Conservation (phyloP, 495 filamentous ascomycete species). For the Lindgomyces ingoldianus region DNA sequence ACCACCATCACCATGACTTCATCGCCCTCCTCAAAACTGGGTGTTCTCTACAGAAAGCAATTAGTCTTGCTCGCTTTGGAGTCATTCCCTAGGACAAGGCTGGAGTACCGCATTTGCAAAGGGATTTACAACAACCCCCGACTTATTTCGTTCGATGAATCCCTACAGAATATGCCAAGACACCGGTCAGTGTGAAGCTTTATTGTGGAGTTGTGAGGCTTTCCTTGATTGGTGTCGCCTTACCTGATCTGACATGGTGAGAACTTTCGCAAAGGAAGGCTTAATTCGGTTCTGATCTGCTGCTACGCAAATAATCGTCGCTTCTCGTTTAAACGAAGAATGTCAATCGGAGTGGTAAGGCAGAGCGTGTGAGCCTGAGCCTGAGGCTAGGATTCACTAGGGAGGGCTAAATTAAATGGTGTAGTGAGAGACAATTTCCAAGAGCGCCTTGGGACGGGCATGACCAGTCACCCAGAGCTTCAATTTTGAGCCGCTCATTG, state of each 20-base stretch:
- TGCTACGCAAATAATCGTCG: neutral
- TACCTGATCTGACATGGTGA: slow-evolving; percentile 8
- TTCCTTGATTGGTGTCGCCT: neutral
- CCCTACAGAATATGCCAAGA: neutral
- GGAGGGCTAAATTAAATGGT: slow-evolving; percentile 1
- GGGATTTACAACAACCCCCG: neutral
- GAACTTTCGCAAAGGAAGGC: neutral
- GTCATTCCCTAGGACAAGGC: neutral
- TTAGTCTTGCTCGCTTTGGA: neutral
- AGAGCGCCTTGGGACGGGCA: neutral
- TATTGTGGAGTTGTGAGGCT: neutral
- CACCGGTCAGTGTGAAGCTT: slow-evolving; percentile 3
- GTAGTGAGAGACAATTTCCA: neutral
- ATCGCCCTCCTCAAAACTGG: slow-evolving; percentile 2
- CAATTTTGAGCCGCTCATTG: neutral
- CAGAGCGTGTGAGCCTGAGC: slow-evolving; percentile 1
- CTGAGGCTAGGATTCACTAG: neutral
- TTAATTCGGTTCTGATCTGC: no score
- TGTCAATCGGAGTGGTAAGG: neutral
- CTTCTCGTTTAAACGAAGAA: neutral
- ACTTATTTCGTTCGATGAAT: neutral
- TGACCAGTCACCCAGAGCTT: neutral
- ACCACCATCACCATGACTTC: slow-evolving; percentile 2
- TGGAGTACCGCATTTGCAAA: neutral
- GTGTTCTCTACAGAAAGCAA: neutral